A percentile compares a stretch with the other conserved stretches of the same genome.
These are phyloP conservation scores for Dendrobium catenatum DNA, from an alignment of 106 monocot species.

Conservation along the genomic window DNA sequence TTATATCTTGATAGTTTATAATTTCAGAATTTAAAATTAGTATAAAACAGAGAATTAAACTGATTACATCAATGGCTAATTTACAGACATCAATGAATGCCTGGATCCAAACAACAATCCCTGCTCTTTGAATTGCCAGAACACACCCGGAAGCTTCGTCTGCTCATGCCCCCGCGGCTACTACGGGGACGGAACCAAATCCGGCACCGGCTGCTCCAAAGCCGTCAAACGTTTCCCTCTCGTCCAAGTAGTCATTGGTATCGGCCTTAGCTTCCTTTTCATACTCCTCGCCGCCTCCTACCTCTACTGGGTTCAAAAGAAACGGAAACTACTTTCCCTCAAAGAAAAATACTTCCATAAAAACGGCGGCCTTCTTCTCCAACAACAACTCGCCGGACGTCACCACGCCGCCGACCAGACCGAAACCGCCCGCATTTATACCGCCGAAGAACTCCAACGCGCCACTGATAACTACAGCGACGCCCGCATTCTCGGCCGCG, in stretches of 20 bases:
- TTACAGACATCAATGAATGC: constrained; percentile 61
- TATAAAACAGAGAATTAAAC: no score
- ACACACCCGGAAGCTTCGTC: constrained; percentile 30
- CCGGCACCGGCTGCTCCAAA: constrained; percentile 38
- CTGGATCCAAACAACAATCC: constrained; percentile 17
- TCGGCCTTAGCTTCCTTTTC: constrained; percentile 6
- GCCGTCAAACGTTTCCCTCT: constrained; percentile 17
- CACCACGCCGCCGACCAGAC: constrained; percentile 8
- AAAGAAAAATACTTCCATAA: constrained; percentile 31
- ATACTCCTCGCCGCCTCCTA: constrained; percentile 8
- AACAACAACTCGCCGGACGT: constrained; percentile 23
- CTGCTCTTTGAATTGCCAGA: constrained; percentile 23
- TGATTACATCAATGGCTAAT: no score
- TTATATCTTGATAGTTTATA: no score
- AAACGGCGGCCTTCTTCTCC: constrained; percentile 44
- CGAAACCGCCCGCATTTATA: constrained; percentile 22
- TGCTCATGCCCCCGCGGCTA: constrained; percentile 41
- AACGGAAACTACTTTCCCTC: constrained; percentile 8
- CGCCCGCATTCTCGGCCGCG: constrained; percentile 29
- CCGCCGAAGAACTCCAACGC: constrained; percentile 18
- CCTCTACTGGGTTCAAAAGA: constrained; percentile 19
- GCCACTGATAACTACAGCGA: constrained; percentile 35
- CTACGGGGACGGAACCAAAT: constrained; percentile 33
- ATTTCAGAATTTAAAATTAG: no score
- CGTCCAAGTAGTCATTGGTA: constrained; percentile 30